phyloP scores from a whole-genome alignment of 129 eudicot genomes.

The Daucus carota region DH1_v3.0 NC_030381.2:31386501-31387000 shows the following conservation, averaged over 20 bases:
- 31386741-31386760: background rate
- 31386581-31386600: background rate
- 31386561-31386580: background rate
- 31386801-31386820: background rate
- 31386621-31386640: slow-evolving; percentile 42
- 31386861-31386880: background rate
- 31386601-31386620: background rate
- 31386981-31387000: too few species aligned
- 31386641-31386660: slow-evolving; percentile 77
- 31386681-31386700: slow-evolving; percentile 95
- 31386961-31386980: too few species aligned
- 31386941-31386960: too few species aligned
- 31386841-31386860: background rate
- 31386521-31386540: slow-evolving; percentile 30
- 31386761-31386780: background rate
- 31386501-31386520: slow-evolving; percentile 91
- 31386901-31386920: background rate
- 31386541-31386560: background rate
- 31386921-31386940: background rate
- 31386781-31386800: background rate
- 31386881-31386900: background rate
- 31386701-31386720: background rate
- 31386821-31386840: background rate
- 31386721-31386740: background rate
- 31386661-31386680: slow-evolving; percentile 74